Evolutionary conservation across 441 rosid genomes (phyloP).

Genomic region (Brassica balearica): DNA sequence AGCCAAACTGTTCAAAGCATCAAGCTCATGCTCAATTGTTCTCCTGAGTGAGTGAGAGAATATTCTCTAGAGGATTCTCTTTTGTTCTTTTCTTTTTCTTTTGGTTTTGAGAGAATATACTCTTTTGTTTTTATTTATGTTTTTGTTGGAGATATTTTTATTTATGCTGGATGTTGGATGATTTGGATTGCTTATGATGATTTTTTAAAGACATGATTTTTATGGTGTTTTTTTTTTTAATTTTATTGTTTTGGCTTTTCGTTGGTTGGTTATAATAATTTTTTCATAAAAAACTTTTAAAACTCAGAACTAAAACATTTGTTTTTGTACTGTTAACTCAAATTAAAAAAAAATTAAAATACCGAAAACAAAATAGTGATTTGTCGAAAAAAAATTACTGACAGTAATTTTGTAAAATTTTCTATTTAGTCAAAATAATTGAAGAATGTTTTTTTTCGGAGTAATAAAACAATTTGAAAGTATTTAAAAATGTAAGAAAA

Average conservation of each 20-base stretch:
- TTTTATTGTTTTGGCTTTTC: not conserved
- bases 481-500: not conserved
- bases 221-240: not conserved
- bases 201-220: slow-evolving; percentile 9
- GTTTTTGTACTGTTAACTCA: too few relatives aligned
- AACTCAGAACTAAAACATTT: not conserved
- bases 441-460: not conserved
- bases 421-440: not conserved
- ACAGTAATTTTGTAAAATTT: not conserved
- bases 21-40: slow-evolving; percentile 53
- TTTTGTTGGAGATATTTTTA: slow-evolving; percentile 20
- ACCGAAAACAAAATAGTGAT: not conserved
- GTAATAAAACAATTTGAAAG: not conserved
- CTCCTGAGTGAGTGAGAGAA: slow-evolving; percentile 47
- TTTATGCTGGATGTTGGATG: not conserved
- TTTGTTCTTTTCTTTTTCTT: not conserved
- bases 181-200: slow-evolving; percentile 5
- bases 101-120: slow-evolving; percentile 42
- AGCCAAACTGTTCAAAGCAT: slow-evolving; percentile 60
- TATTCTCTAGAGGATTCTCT: slow-evolving; percentile 33
- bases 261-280: not conserved
- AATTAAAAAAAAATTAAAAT: not conserved
- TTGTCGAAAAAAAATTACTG: not conserved
- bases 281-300: not conserved
- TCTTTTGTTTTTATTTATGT: not conserved